Percentiles rank a stretch among this genome's conserved stretches.
Evolutionary conservation across 495 filamentous ascomycete species (phyloP).

Genomic region (Aspergillus baeticus): DNA sequence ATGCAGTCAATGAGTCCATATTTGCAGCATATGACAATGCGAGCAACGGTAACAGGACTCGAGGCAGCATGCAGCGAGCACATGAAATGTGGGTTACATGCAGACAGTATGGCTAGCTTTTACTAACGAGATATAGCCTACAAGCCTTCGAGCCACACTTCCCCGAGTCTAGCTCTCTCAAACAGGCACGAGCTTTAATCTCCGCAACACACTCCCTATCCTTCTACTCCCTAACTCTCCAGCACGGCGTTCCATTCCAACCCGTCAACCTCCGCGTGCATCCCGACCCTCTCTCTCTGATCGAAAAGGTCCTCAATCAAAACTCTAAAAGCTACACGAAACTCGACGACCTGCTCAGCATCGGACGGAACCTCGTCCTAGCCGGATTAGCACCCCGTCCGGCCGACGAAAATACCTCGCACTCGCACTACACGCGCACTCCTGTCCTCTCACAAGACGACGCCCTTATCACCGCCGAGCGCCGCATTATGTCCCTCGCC

Average conservation of each 20-base stretch:
- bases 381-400: conserved; percentile 53
- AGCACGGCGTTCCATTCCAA: conserved; percentile 88
- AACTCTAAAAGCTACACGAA: conserved; percentile 84
- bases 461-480: conserved; percentile 46
- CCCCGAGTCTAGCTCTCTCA: conserved; percentile 51
- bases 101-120: neutral
- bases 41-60: conserved; percentile 80
- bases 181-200: conserved; percentile 67
- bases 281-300: conserved; percentile 76
- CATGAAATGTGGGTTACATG: conserved; percentile 69
- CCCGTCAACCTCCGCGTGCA: conserved; percentile 88
- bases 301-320: conserved; percentile 84
- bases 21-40: conserved; percentile 84
- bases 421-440: conserved; percentile 3
- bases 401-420: conserved; percentile 16
- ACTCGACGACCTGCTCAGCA: conserved; percentile 77
- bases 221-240: conserved; percentile 82
- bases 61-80: conserved; percentile 81
- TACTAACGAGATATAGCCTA: conserved; percentile 46
- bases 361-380: conserved; percentile 73
- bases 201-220: conserved; percentile 83
- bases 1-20: conserved; percentile 63
- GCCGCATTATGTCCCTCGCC: conserved; percentile 81
- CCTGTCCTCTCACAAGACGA: conserved; percentile 21
- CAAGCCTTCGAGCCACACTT: conserved; percentile 68